Percentiles rank a stretch among this genome's conserved stretches.
Evolutionary conservation across 148 eudicot species (phyloP).

Genomic region (Cornus suecica): DNA sequence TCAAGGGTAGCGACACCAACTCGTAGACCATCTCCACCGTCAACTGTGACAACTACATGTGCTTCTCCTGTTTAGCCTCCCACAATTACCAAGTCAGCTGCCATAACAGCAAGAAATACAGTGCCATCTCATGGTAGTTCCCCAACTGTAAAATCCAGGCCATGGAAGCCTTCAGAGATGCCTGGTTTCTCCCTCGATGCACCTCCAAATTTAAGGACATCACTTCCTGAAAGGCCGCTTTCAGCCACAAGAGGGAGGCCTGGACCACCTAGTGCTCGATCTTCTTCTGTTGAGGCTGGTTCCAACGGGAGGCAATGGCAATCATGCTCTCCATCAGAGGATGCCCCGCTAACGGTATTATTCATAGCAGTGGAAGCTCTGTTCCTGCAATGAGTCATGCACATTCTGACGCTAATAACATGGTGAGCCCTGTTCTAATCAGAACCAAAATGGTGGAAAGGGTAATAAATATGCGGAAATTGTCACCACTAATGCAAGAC

Average conservation of each 20-base stretch:
- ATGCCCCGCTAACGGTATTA: conserved; percentile 67
- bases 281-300: conserved; percentile 73
- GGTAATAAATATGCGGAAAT: conserved; percentile 89
- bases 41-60: conserved; percentile 40
- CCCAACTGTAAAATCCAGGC: conserved; percentile 74
- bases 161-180: conserved; percentile 98
- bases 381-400: conserved; percentile 72
- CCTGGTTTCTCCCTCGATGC: conserved; percentile 92
- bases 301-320: conserved; percentile 74
- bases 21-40: conserved; percentile 53
- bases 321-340: conserved; percentile 95
- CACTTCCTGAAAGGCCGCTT: conserved; percentile 79
- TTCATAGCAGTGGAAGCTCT: conserved; percentile 67
- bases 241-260: conserved; percentile 92
- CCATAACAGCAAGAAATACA: conserved; percentile 45
- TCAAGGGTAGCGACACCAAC: conserved; percentile 88
- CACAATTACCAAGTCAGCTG: conserved; percentile 46
- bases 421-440: conserved; percentile 73
- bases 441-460: conserved; percentile 99
- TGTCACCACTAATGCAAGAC: conserved; percentile 84
- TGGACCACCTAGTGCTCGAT: conserved; percentile 62
- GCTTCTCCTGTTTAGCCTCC: conserved; percentile 52
- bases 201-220: conserved; percentile 89
- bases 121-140: conserved; percentile 62
- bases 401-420: conserved; percentile 72